Conservation (phyloP, 2,329 filamentous ascomycete genomes). For the Tolypocladium tundrense region DNA sequence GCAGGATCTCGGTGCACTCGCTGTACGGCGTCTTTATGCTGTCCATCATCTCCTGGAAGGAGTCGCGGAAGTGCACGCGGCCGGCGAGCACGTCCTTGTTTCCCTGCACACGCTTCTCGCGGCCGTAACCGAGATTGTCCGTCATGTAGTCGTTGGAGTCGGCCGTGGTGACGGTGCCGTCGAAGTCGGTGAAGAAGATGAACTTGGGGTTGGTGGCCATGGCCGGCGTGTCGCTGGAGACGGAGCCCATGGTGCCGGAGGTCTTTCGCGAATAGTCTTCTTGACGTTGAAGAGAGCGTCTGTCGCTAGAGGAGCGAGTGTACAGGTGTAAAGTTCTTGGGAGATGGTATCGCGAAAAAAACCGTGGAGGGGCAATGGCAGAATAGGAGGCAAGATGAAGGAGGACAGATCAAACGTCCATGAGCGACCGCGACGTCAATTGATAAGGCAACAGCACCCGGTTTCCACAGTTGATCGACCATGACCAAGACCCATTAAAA, state of each 20-base stretch:
- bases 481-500: constrained; percentile 2
- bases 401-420: background rate
- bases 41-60: constrained; percentile 87
- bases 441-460: background rate
- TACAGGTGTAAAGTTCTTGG: background rate
- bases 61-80: constrained; percentile 66
- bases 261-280: background rate
- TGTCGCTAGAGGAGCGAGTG: background rate
- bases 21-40: constrained; percentile 71
- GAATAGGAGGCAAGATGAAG: background rate
- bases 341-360: constrained; percentile 1
- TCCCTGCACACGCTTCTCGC: constrained; percentile 55
- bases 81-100: constrained; percentile 70
- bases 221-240: constrained; percentile 38
- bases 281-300: background rate
- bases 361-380: constrained; percentile 2
- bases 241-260: constrained; percentile 28
- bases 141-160: constrained; percentile 66
- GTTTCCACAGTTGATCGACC: background rate
- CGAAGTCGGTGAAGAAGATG: constrained; percentile 99
- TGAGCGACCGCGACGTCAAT: constrained; percentile 1
- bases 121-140: constrained; percentile 82
- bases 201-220: constrained; percentile 65
- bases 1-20: constrained; percentile 68
- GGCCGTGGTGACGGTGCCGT: constrained; percentile 79